Base-by-base conservation (phyloP, 768 basidiomycete genomes). In the Boletus vermiculosoides region DNA sequence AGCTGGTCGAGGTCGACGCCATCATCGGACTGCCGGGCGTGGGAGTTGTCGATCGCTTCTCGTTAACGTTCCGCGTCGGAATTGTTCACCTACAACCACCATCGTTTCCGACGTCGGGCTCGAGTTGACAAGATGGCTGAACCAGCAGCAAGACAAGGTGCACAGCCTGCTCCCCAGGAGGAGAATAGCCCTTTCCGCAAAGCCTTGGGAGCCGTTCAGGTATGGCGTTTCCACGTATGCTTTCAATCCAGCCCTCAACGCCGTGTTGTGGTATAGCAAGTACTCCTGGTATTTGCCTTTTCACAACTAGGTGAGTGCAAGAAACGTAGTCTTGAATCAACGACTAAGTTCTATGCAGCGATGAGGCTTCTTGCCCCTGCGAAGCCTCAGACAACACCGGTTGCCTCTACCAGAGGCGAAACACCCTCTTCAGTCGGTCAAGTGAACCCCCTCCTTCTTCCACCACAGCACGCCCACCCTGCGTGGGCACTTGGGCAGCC, bases 401-500 rank as follows among this genome's bases (percentile, higher is more conserved):
- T 63, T 30, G 56, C 53, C 18, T 51, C 71, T 39, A 65, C 77
- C 25, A 65, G 45, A 23, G 57, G 52, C 49, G 63, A 59, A 37
- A 30, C 52, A n/a, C 31, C 56, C 28, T 47, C 59, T n/a, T 37
- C 57, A n/a, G 57, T 34, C 23, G 56, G 63, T 30, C 74, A 71
- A 40, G 66, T 75, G 6, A 77, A 85, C 62, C 80, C 84, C 10
- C 74, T 75, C 67, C 56, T 70, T n/a, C 67, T 80, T 15, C 82
- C 84, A 9, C 88, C 89, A 7, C 74, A 71, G 15, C 77, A 84
- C 28, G 84, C 76, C 2, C 57, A 72, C 15, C 80, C 77, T 5
- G 83, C 80, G 40, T 92, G 90, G 90, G 68, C 74, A 11, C 74
- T 88, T 2, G 83, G 81, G 1, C 77, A 83, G 51, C 72, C 76